A percentile compares a stretch with the other conserved stretches of the same genome.
Evolutionary conservation across 495 filamentous ascomycete genomes (phyloP).

Genomic region (Cladorrhinum samala): DNA sequence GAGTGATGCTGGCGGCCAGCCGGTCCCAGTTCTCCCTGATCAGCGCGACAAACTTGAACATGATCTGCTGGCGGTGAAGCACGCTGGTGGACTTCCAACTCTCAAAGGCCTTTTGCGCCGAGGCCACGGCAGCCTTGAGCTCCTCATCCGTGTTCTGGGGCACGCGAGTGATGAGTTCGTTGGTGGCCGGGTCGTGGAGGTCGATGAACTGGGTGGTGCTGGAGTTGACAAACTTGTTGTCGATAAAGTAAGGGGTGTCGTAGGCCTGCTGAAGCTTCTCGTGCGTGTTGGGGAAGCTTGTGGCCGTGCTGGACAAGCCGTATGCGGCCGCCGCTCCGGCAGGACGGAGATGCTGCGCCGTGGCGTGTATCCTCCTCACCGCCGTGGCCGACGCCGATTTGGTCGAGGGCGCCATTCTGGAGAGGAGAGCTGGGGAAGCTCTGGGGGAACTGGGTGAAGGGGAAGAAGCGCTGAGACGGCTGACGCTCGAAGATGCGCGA

Average conservation of each 20-base stretch:
- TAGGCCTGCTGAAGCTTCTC: slow-evolving; percentile 64
- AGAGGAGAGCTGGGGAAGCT: slow-evolving; percentile 18
- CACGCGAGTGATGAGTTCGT: slow-evolving; percentile 96
- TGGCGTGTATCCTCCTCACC: slow-evolving; percentile 50
- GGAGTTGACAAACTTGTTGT: slow-evolving; percentile 83
- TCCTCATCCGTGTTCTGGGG: slow-evolving; percentile 91
- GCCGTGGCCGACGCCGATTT: slow-evolving; percentile 25
- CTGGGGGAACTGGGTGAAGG: slow-evolving; percentile 10
- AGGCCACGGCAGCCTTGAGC: slow-evolving; percentile 78
- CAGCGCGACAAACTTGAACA: slow-evolving; percentile 90
- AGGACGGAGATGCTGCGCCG: slow-evolving; percentile 51
- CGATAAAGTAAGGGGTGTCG: slow-evolving; percentile 84
- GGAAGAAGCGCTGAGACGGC: slow-evolving; percentile 13
- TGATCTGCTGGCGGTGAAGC: slow-evolving; percentile 84
- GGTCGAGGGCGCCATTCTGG: slow-evolving; percentile 32
- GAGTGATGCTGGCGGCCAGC: slow-evolving; percentile 87
- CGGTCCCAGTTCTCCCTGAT: slow-evolving; percentile 96
- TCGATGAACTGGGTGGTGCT: slow-evolving; percentile 80
- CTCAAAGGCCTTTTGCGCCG: slow-evolving; percentile 85
- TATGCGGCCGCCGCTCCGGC: slow-evolving; percentile 22
- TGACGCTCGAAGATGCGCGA: slow-evolving; percentile 27
- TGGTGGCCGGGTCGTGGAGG: slow-evolving; percentile 90
- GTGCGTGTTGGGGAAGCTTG: slow-evolving; percentile 76
- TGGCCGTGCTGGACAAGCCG: slow-evolving; percentile 54
- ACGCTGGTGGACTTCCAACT: slow-evolving; percentile 80